phyloP scores from a whole-genome alignment of 768 basidiomycete genomes.

The Amyloporia xantha region DNA sequence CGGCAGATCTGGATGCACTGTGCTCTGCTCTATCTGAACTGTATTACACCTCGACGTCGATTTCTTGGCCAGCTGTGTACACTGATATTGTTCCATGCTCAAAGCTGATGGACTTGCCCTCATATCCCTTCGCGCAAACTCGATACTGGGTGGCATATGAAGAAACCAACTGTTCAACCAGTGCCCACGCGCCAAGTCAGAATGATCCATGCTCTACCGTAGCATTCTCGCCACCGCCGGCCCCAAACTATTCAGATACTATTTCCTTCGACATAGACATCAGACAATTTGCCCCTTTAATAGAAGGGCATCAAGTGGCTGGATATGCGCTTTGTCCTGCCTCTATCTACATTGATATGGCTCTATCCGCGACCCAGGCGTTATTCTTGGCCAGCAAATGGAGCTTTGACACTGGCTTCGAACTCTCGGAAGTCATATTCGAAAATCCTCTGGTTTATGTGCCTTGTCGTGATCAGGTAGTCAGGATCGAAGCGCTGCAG shows the following conservation, averaged over 20 bases:
- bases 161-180: too few relatives aligned
- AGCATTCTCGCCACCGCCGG: too few relatives aligned
- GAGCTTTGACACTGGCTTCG: slow-evolving; percentile 12
- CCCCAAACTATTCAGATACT: too few relatives aligned
- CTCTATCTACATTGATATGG: slow-evolving; percentile 57
- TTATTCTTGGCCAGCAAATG: neutral
- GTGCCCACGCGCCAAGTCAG: too few relatives aligned
- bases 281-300: slow-evolving; percentile 32
- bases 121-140: slow-evolving; percentile 53
- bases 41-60: slow-evolving; percentile 32
- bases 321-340: slow-evolving; percentile 47
- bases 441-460: slow-evolving; percentile 48
- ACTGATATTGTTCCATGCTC: slow-evolving; percentile 33
- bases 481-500: slow-evolving; percentile 38
- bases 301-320: slow-evolving; percentile 53
- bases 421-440: slow-evolving; percentile 41
- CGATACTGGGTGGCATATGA: slow-evolving; percentile 52
- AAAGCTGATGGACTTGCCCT: slow-evolving; percentile 45
- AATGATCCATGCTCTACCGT: too few relatives aligned
- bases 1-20: slow-evolving; percentile 40
- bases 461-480: slow-evolving; percentile 21
- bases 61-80: slow-evolving; percentile 56
- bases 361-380: slow-evolving; percentile 33
- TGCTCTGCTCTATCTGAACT: slow-evolving; percentile 40
- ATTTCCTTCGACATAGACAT: slow-evolving; percentile 56